Evolutionary conservation across 179 eudicot species (phyloP), one percentile per base, ranked within the genome.

Genomic region (Actinidia arguta): DNA sequence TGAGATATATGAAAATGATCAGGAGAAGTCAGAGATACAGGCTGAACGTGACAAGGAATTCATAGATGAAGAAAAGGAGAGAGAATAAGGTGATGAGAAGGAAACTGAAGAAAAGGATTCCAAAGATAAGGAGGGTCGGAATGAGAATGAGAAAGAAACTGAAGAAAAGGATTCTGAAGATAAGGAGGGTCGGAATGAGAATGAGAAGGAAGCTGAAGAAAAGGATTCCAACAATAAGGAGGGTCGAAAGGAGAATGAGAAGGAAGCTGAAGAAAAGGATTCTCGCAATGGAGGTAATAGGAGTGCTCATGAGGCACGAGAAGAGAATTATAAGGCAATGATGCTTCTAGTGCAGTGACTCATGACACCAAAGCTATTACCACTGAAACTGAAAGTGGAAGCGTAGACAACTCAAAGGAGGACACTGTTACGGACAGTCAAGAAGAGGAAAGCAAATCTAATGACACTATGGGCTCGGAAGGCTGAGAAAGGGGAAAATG

Each of bases 331-430:
- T 78, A 93, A 89, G 86, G 99, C 94, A 98, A 96, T 85, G 98
- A 96, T 89, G 99, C 99, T 82, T 96, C 99, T 36, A 96, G 99
- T 87, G 99, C 97, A 81, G 99, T 96, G 85, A 90, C 95, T 67
- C 96, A 92, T 78, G 88, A 93, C 72, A 78, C 80, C 46, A 88
- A 82, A 74, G 86, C 63, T 44, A 36, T 42, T 3, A 78, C 80
- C 63, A 86, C 84, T 6, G 88, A 85, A 83, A 88, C 85, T 47
- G 89, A 86, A 82, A 90, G 84, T 58, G 88, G 54, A 12, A 87
- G 84, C 46, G 6, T 39, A 61, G 90, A 82, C 68, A 88, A 87
- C 24, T 84, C 85, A 78, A 75, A 77, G 79, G 90, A 83, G 69
- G 83, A 87, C 14, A 79, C 73, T 31, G 88, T 85, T 76, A 76